Percentiles rank a stretch among this genome's conserved stretches.
These are phyloP conservation scores for Cryptosporidium sp. DNA, from an alignment of 169 alveolate genomes.

Conservation along the genomic window DNA sequence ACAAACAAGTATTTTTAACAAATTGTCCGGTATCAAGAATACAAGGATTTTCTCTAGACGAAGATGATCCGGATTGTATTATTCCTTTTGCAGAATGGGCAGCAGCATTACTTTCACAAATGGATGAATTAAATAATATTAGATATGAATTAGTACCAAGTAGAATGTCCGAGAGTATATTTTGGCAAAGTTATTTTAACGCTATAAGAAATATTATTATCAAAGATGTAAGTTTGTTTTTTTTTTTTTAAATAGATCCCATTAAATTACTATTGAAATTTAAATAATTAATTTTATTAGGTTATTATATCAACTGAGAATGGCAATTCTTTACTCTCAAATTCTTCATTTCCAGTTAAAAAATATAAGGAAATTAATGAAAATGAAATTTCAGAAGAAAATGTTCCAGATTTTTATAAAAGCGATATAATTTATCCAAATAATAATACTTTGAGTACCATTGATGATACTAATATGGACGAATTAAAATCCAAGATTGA, in stretches of 20 bases:
- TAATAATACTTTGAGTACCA: not conserved
- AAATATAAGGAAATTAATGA: conserved; percentile 58
- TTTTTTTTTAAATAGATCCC: not conserved
- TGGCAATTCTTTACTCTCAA: conserved; percentile 1
- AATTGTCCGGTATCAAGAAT: conserved; percentile 63
- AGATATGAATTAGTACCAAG: conserved; percentile 79
- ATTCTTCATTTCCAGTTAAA: not conserved
- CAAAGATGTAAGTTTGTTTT: conserved; percentile 29
- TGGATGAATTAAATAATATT: conserved; percentile 64
- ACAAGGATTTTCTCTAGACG: conserved; percentile 69
- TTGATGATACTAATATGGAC: not conserved
- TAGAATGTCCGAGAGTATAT: conserved; percentile 76
- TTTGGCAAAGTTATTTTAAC: conserved; percentile 79
- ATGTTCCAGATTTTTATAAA: conserved; percentile 45
- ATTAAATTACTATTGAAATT: not conserved
- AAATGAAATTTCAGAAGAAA: conserved; percentile 25
- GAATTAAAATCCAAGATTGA: not conserved
- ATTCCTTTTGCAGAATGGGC: conserved; percentile 77
- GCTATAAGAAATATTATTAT: conserved; percentile 74
- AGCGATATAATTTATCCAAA: not conserved
- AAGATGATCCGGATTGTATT: conserved; percentile 9
- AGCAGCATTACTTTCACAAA: conserved; percentile 49
- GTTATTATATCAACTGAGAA: conserved; percentile 26
- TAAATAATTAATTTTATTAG: not conserved
- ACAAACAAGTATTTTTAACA: conserved; percentile 50